These are phyloP conservation scores for Jackrogersella multiformis DNA, from an alignment of 495 filamentous ascomycete species.

Conservation along the genomic window DNA sequence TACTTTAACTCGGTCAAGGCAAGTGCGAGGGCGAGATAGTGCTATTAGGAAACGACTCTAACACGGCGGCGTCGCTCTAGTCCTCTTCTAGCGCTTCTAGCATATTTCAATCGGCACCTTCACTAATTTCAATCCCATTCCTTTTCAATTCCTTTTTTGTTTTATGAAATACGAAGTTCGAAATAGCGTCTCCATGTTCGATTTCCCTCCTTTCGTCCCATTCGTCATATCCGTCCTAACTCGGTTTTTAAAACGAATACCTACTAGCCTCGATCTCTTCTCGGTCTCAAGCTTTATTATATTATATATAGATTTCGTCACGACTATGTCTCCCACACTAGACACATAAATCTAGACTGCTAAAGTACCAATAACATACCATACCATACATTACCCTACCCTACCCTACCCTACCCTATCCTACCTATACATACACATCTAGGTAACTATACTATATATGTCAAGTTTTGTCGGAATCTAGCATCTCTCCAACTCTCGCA, in stretches of 20 bases:
- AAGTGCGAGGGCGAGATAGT: constrained; percentile 27
- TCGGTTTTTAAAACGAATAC: constrained; percentile 18
- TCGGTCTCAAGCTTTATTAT: background rate
- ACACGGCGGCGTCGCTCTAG: constrained; percentile 33
- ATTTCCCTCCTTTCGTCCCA: constrained; percentile 18
- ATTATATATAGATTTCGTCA: constrained; percentile 7
- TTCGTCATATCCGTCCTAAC: constrained; percentile 12
- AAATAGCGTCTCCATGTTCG: constrained; percentile 36
- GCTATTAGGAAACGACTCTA: constrained; percentile 25
- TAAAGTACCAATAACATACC: too few species aligned
- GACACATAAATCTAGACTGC: constrained; percentile 17
- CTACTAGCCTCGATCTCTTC: background rate
- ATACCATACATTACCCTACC: too few species aligned
- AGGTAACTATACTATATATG: too few species aligned
- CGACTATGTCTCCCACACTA: constrained; percentile 26
- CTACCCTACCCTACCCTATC: background rate
- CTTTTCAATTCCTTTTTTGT: too few species aligned
- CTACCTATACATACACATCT: background rate
- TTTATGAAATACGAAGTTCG: constrained; percentile 33
- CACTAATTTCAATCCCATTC: constrained; percentile 28
- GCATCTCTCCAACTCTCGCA: background rate
- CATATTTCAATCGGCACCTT: constrained; percentile 28
- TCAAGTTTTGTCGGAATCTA: constrained; percentile 4
- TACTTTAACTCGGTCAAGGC: constrained; percentile 20
- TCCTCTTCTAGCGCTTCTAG: constrained; percentile 20